phyloP scores from a whole-genome alignment of 192 early-diverging fungal genomes.

The Funneliformis mosseae region DNA sequence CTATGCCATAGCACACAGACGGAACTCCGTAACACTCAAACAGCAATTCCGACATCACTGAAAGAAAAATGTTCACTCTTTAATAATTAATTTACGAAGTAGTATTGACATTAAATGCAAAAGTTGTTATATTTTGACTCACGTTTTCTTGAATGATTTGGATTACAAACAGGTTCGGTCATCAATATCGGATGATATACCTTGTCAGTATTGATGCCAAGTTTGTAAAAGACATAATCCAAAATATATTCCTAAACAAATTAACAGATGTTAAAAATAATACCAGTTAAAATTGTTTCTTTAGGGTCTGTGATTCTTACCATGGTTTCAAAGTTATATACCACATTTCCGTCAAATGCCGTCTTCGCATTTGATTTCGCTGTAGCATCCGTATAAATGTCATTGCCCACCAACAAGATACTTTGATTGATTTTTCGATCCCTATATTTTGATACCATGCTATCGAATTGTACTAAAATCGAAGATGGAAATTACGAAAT shows the following conservation, averaged over 20 bases:
- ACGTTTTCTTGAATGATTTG: conserved; percentile 75
- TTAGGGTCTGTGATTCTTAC: no score
- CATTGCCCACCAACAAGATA: conserved; percentile 64
- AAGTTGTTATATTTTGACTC: conserved; percentile 27
- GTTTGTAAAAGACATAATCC: conserved; percentile 83
- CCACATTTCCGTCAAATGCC: conserved; percentile 66
- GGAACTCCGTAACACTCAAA: conserved; percentile 85
- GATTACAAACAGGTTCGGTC: conserved; percentile 83
- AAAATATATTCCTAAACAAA: conserved; percentile 71
- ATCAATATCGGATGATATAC: conserved; percentile 83
- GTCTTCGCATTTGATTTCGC: conserved; percentile 57
- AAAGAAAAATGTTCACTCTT: neutral
- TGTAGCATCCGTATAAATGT: conserved; percentile 60
- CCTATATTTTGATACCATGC: conserved; percentile 64
- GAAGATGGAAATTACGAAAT: neutral
- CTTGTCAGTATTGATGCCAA: conserved; percentile 72
- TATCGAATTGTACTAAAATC: conserved; percentile 70
- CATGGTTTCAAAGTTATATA: conserved; percentile 76
- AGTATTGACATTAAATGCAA: neutral
- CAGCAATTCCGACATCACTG: conserved; percentile 84
- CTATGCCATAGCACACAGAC: conserved; percentile 82
- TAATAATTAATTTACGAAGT: neutral
- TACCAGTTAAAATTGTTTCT: no score
- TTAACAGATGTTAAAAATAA: neutral
- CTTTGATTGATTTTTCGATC: conserved; percentile 55